Conservation (phyloP, 441 rosid genomes). For the Erodium moschatum region DNA sequence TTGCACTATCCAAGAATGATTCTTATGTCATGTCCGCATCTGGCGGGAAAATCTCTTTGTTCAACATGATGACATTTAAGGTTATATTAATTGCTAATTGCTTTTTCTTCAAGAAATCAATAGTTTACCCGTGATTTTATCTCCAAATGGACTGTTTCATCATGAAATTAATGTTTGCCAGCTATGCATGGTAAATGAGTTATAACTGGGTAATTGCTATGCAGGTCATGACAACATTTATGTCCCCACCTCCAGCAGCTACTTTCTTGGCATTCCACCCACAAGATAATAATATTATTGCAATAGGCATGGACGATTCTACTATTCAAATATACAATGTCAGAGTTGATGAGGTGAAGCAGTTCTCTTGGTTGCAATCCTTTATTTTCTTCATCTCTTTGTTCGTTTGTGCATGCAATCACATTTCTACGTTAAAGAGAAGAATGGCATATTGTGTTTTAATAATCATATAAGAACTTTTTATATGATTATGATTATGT, state of each 20-base stretch:
- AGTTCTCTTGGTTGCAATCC: neutral
- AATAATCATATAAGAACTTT: no score
- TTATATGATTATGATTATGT: neutral
- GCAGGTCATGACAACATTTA: conserved; percentile 65
- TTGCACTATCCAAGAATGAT: conserved; percentile 80
- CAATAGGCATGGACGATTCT: conserved; percentile 82
- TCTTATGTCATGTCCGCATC: conserved; percentile 85
- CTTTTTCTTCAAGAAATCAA: conserved; percentile 1
- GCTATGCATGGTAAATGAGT: neutral
- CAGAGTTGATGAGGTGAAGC: conserved; percentile 54
- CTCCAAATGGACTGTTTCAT: neutral
- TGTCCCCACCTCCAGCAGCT: conserved; percentile 76
- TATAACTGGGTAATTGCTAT: conserved; percentile 13
- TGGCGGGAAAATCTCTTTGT: conserved; percentile 31
- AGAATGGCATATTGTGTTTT: no score
- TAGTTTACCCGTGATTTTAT: neutral
- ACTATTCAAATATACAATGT: conserved; percentile 68
- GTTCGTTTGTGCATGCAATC: neutral
- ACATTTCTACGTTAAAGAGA: no score
- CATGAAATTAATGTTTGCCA: neutral
- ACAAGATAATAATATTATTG: conserved; percentile 68
- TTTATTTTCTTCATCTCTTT: neutral
- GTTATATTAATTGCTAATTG: conserved; percentile 23
- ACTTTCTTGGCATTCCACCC: conserved; percentile 81
- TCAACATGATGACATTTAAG: conserved; percentile 80